Evolutionary conservation across 352 stramenopile genomes (phyloP).

Genomic region (Globisporangium paddicum): DNA sequence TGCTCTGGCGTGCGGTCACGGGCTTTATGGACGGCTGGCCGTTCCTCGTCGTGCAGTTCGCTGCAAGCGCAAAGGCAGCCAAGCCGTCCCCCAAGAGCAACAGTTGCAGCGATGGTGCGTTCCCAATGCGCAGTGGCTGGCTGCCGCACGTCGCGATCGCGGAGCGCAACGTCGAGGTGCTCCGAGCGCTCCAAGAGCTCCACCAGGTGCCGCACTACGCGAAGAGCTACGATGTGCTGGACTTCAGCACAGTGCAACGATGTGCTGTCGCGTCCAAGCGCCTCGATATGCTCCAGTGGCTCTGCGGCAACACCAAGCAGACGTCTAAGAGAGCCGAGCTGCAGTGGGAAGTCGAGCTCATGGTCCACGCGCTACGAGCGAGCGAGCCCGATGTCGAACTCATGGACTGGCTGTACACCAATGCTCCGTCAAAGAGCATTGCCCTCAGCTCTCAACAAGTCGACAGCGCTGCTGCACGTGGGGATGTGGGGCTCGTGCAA

Average conservation of each 20-base stretch:
- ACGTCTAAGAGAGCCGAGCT: not conserved
- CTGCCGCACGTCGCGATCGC: slow-evolving; percentile 11
- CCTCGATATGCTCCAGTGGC: slow-evolving; percentile 8
- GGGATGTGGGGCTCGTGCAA: not conserved
- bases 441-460: slow-evolving; percentile 1
- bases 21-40: slow-evolving; percentile 7
- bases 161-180: not conserved
- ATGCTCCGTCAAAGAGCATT: slow-evolving; percentile 3
- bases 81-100: not conserved
- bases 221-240: not conserved
- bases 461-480: slow-evolving; percentile 4
- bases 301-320: not conserved
- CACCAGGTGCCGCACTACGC: slow-evolving; percentile 3
- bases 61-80: not conserved
- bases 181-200: slow-evolving; percentile 7
- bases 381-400: not conserved
- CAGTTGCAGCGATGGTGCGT: not conserved
- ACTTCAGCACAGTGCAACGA: slow-evolving; percentile 4
- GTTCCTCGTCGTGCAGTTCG: not conserved
- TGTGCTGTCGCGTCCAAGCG: slow-evolving; percentile 9
- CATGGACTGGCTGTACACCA: slow-evolving; percentile 9
- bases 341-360: slow-evolving; percentile 8
- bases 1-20: slow-evolving; percentile 7
- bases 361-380: slow-evolving; percentile 4
- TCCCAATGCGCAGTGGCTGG: slow-evolving; percentile 9